These are phyloP conservation scores for Pseudomicrostroma phylloplanum DNA, from an alignment of 1,284 basidiomycete species.

Conservation along the genomic window DNA sequence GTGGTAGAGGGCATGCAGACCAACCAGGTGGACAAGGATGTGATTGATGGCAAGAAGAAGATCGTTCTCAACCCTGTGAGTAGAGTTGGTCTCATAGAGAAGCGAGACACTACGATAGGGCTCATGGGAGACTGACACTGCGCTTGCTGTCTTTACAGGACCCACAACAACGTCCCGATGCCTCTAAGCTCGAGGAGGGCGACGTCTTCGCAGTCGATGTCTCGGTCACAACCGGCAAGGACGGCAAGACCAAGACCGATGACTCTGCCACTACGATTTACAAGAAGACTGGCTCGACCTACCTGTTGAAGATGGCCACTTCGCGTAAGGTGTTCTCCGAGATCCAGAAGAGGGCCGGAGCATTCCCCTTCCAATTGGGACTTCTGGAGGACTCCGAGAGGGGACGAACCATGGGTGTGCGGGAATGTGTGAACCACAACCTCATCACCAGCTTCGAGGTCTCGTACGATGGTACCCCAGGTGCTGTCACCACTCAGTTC, in stretches of 20 bases:
- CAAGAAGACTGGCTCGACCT: conserved; percentile 77
- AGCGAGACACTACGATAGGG: conserved; percentile 33
- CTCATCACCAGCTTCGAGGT: conserved; percentile 85
- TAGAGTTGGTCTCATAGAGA: no score
- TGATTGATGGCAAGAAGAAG: conserved; percentile 94
- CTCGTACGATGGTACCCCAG: conserved; percentile 32
- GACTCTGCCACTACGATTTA: conserved; percentile 78
- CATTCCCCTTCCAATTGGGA: conserved; percentile 96
- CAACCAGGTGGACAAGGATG: conserved; percentile 83
- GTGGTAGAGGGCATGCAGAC: conserved; percentile 63
- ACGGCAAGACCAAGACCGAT: conserved; percentile 64
- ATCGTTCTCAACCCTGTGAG: conserved; percentile 52
- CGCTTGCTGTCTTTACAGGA: conserved; percentile 12
- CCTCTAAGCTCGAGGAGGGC: conserved; percentile 61
- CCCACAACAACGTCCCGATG: conserved; percentile 35
- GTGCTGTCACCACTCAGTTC: conserved; percentile 64
- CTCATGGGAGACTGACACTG: conserved; percentile 30
- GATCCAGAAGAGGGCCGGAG: conserved; percentile 93
- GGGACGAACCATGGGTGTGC: conserved; percentile 84
- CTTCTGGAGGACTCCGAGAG: conserved; percentile 83
- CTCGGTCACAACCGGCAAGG: conserved; percentile 57
- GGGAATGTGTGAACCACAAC: conserved; percentile 89
- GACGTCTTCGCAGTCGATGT: conserved; percentile 96
- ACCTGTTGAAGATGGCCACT: conserved; percentile 96
- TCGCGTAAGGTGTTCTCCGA: conserved; percentile 90